phyloP scores from a whole-genome alignment of 2,329 filamentous ascomycete species.

The Hirsutella minnesotensis region DNA sequence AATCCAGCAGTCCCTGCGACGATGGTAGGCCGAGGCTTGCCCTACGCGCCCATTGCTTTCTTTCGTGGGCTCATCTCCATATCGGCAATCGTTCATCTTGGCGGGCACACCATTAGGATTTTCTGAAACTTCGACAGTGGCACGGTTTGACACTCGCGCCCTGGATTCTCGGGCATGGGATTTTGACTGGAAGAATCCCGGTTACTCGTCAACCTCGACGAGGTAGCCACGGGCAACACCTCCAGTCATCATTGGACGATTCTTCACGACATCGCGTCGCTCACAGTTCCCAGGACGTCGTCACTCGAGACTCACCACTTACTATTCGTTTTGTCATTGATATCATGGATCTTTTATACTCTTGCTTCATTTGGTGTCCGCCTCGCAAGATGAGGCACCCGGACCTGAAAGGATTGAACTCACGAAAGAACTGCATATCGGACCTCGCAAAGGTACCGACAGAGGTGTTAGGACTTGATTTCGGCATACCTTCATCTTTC shows the following conservation, averaged over 20 bases:
- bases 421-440: slow-evolving; percentile 14
- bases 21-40: slow-evolving; percentile 34
- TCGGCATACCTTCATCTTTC: slow-evolving; percentile 9
- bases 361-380: slow-evolving; percentile 12
- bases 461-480: slow-evolving; percentile 7
- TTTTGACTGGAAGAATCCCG: neutral
- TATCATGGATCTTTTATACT: slow-evolving; percentile 14
- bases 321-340: slow-evolving; percentile 21
- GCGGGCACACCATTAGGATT: slow-evolving; percentile 30
- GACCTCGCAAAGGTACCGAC: slow-evolving; percentile 7
- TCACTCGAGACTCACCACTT: slow-evolving; percentile 30
- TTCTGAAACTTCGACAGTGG: slow-evolving; percentile 14
- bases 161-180: slow-evolving; percentile 25
- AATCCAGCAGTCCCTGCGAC: slow-evolving; percentile 44
- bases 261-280: slow-evolving; percentile 35
- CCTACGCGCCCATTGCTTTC: slow-evolving; percentile 19
- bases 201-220: too few relatives aligned
- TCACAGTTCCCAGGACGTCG: too few relatives aligned
- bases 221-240: slow-evolving; percentile 5
- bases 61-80: slow-evolving; percentile 22
- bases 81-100: slow-evolving; percentile 35
- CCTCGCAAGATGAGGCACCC: slow-evolving; percentile 23
- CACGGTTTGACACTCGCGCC: slow-evolving; percentile 27
- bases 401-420: slow-evolving; percentile 28
- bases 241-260: slow-evolving; percentile 13